Evolutionary conservation across 2,329 filamentous ascomycete genomes (phyloP).

Genomic region (Alternaria sp.): DNA sequence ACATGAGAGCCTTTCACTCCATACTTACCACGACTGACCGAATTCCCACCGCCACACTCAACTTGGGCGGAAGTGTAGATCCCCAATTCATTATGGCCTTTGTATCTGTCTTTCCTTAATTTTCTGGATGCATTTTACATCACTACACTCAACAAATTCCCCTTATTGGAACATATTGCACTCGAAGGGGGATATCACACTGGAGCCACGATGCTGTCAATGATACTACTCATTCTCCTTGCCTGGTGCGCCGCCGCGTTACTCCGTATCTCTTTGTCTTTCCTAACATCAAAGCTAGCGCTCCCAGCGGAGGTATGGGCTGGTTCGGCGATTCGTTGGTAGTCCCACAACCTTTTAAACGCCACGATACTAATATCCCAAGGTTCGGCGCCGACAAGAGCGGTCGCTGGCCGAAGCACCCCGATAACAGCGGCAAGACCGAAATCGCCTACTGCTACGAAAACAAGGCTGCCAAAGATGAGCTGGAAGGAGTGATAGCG

Average conservation of each 20-base stretch:
- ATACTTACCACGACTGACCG: background rate
- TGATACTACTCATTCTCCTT: background rate
- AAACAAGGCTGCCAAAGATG: background rate
- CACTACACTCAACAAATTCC: background rate
- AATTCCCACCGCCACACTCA: background rate
- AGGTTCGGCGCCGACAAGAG: constrained; percentile 2
- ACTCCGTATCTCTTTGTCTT: background rate
- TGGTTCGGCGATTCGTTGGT: background rate
- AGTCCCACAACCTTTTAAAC: background rate
- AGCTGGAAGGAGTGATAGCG: background rate
- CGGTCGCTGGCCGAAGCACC: background rate
- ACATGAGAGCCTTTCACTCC: background rate
- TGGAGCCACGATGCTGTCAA: background rate
- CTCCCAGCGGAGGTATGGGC: background rate
- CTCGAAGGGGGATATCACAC: background rate
- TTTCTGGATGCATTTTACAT: background rate
- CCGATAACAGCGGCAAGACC: background rate
- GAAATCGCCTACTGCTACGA: background rate
- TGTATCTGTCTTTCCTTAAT: background rate
- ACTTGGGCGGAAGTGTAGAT: background rate
- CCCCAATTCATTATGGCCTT: accelerated
- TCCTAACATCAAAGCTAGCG: background rate
- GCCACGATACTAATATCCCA: background rate
- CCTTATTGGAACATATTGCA: too few species aligned
- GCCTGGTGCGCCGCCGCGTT: background rate